Evolutionary conservation across 441 rosid genomes (phyloP).

Genomic region (Aquilaria agallochum): DNA sequence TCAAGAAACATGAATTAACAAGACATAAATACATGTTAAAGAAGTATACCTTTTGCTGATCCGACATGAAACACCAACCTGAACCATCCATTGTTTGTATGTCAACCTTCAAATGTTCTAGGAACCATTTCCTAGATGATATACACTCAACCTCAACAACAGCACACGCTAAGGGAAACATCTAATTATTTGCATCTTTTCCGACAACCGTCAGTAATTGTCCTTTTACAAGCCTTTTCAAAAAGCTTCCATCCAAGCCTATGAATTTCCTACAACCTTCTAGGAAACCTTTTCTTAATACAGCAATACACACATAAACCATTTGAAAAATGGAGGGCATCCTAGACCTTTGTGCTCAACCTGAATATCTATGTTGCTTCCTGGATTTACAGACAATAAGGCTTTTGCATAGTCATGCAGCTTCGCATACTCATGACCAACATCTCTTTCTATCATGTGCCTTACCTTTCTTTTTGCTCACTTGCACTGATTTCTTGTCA

Average conservation of each 20-base stretch:
- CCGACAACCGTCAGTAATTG: neutral
- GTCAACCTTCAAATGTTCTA: neutral
- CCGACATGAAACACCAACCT: neutral
- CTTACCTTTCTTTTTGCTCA: too few relatives aligned
- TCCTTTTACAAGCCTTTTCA: neutral
- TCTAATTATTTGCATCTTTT: constrained; percentile 9
- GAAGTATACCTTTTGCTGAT: neutral
- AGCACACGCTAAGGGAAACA: constrained; percentile 3
- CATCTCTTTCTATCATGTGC: too few relatives aligned
- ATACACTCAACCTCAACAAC: neutral
- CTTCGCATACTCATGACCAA: too few relatives aligned
- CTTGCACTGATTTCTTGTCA: too few relatives aligned
- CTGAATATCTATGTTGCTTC: too few relatives aligned
- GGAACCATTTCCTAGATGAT: neutral
- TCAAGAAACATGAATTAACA: too few relatives aligned
- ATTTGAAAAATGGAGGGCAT: neutral
- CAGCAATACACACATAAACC: neutral
- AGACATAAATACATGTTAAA: too few relatives aligned
- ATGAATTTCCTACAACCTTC: neutral
- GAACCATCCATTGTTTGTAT: neutral
- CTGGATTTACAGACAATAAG: neutral
- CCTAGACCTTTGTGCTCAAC: too few relatives aligned
- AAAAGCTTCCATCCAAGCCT: constrained; percentile 5
- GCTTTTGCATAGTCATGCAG: neutral
- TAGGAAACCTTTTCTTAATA: neutral